Evolutionary conservation across 139 green algal species (phyloP).

Genomic region (Tetradesmus obliquus): DNA sequence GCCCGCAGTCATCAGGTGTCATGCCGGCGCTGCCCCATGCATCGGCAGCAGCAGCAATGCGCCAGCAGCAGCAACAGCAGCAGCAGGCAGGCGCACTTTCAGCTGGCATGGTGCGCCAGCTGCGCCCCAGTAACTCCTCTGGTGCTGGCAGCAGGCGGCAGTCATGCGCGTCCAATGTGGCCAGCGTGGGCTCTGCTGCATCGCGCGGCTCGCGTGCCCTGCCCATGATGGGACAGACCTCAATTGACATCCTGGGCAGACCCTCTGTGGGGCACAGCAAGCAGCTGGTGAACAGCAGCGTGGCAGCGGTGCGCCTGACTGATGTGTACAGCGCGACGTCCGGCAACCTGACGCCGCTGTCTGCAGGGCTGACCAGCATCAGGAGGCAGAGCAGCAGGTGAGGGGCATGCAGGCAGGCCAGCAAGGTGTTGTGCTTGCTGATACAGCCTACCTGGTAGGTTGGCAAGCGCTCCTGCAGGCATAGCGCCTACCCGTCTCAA

Average conservation of each 20-base stretch:
- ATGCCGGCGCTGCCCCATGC: not conserved
- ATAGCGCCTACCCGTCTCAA: not conserved
- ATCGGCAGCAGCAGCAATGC: not conserved
- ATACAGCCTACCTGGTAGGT: not conserved
- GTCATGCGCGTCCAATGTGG: not conserved
- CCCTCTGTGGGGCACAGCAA: slow-evolving; percentile 3
- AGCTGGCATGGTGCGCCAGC: not conserved
- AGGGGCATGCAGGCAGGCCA: not conserved
- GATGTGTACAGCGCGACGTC: slow-evolving; percentile 24
- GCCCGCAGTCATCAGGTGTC: not conserved
- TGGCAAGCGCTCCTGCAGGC: not conserved
- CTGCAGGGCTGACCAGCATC: slow-evolving; percentile 19
- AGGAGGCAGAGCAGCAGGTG: slow-evolving; percentile 31
- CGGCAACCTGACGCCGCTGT: slow-evolving; percentile 27
- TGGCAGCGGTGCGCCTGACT: not conserved
- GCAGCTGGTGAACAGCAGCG: slow-evolving; percentile 9
- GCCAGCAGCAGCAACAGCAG: not conserved
- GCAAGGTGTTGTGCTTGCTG: too few relatives aligned
- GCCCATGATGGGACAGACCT: slow-evolving; percentile 26
- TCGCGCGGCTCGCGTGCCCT: not conserved
- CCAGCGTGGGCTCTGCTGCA: not conserved
- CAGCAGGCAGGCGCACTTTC: not conserved
- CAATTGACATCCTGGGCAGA: slow-evolving; percentile 29
- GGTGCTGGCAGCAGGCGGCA: not conserved
- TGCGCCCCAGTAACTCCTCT: not conserved